Evolutionary conservation across 1,139 yeast species (phyloP).

Genomic region (Blastobotrys petasosporus): DNA sequence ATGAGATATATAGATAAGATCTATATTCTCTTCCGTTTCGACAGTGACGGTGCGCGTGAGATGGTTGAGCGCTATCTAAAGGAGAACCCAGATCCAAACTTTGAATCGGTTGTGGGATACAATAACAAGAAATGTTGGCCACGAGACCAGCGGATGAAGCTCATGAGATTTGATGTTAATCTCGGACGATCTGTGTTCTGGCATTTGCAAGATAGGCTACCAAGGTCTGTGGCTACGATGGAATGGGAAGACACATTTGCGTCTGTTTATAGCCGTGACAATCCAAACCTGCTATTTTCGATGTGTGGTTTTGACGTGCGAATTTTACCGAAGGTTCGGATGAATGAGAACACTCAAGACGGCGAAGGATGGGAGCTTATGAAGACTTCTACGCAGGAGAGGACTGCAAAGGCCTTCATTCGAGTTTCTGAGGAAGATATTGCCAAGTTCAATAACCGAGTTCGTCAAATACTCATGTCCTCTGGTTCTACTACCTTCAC

Average conservation of each 20-base stretch:
- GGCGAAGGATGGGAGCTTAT: slow-evolving; percentile 93
- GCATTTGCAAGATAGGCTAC: slow-evolving; percentile 80
- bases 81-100: slow-evolving; percentile 89
- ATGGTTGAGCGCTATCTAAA: slow-evolving; percentile 68
- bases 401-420: slow-evolving; percentile 84
- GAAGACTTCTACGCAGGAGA: slow-evolving; percentile 65
- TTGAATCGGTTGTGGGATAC: slow-evolving; percentile 80
- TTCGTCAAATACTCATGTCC: slow-evolving; percentile 87
- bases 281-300: slow-evolving; percentile 78
- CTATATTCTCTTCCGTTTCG: slow-evolving; percentile 72
- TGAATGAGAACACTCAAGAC: slow-evolving; percentile 36
- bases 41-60: slow-evolving; percentile 66
- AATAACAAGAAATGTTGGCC: slow-evolving; percentile 96
- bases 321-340: slow-evolving; percentile 67
- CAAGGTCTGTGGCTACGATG: slow-evolving; percentile 63
- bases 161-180: slow-evolving; percentile 87
- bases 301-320: slow-evolving; percentile 96
- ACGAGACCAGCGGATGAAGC: slow-evolving; percentile 80
- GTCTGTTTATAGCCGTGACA: slow-evolving; percentile 84
- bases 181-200: slow-evolving; percentile 89
- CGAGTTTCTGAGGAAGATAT: slow-evolving; percentile 80
- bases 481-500: slow-evolving; percentile 96
- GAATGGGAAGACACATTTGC: slow-evolving; percentile 80
- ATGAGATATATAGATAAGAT: slow-evolving; percentile 79
- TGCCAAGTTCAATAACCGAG: slow-evolving; percentile 72